A percentile compares a stretch with the other conserved stretches of the same genome.
phyloP scores from a whole-genome alignment of 371 early-diverging fungal genomes.

The Mortierella sp. region DNA sequence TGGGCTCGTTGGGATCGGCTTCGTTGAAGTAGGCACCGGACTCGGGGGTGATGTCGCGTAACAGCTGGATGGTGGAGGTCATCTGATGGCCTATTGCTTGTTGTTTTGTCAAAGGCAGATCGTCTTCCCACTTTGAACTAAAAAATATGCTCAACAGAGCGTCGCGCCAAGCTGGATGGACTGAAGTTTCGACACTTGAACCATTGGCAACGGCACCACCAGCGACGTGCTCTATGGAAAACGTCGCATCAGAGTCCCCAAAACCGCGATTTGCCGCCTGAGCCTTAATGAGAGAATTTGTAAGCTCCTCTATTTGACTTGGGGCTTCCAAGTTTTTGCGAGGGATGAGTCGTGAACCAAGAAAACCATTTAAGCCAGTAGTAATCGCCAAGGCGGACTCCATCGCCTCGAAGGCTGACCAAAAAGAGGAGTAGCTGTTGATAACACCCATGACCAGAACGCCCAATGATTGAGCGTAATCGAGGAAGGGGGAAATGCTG shows the following conservation, averaged over 20 bases:
- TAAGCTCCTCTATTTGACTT: neutral
- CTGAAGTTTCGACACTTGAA: conserved; percentile 21
- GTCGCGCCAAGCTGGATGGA: conserved; percentile 53
- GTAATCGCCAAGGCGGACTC: neutral
- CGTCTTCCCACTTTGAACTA: conserved; percentile 26
- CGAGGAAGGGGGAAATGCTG: conserved; percentile 17
- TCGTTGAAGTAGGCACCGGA: conserved; percentile 57
- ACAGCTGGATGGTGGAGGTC: conserved; percentile 10
- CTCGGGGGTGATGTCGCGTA: conserved; percentile 35
- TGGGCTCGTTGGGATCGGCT: conserved; percentile 54
- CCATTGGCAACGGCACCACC: conserved; percentile 30
- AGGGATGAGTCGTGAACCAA: conserved; percentile 37
- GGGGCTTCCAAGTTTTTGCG: conserved; percentile 13
- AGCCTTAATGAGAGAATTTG: conserved; percentile 3
- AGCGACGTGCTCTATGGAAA: conserved; percentile 15
- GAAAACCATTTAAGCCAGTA: conserved; percentile 17
- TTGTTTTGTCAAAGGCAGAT: conserved; percentile 13
- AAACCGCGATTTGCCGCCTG: neutral
- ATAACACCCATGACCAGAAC: conserved; percentile 3
- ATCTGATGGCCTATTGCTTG: conserved; percentile 1
- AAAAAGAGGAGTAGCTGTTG: conserved; percentile 11
- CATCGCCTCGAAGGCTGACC: neutral
- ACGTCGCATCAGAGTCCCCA: neutral
- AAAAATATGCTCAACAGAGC: conserved; percentile 49
- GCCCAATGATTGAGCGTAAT: conserved; percentile 10